Percentiles rank a stretch among this genome's conserved stretches.
Conservation (phyloP, 2,329 filamentous ascomycete species). For the Colletotrichum sp. region DNA sequence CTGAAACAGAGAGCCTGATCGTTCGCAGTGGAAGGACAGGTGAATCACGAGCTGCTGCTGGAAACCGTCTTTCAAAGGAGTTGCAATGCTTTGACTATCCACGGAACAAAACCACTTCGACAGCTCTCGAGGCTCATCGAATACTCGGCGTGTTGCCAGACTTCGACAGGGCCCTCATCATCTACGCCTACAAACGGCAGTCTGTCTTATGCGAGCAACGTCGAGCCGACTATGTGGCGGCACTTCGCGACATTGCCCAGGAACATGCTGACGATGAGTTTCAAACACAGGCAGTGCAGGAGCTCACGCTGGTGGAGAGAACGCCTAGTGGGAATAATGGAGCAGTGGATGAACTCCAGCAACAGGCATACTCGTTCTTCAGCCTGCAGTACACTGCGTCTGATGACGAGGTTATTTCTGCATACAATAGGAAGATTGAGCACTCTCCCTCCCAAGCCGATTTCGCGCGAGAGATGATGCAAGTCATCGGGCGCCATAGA, state of each 20-base stretch:
- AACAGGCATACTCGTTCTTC: slow-evolving; percentile 16
- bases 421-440: slow-evolving; percentile 24
- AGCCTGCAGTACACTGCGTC: slow-evolving; percentile 11
- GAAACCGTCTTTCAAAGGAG: slow-evolving; percentile 1
- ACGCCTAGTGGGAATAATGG: neutral
- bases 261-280: slow-evolving; percentile 15
- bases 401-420: slow-evolving; percentile 24
- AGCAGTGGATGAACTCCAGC: slow-evolving; percentile 9
- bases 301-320: slow-evolving; percentile 14
- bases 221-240: slow-evolving; percentile 3
- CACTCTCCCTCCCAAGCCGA: slow-evolving; percentile 25
- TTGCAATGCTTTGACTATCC: slow-evolving; percentile 21
- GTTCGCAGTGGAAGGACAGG: slow-evolving; percentile 24
- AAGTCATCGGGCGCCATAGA: slow-evolving; percentile 24
- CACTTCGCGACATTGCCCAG: slow-evolving; percentile 8
- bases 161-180: slow-evolving; percentile 13
- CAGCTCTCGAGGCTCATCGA: neutral
- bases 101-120: neutral
- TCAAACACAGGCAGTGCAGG: slow-evolving; percentile 10
- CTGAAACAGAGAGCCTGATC: slow-evolving; percentile 51
- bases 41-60: neutral
- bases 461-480: slow-evolving; percentile 22
- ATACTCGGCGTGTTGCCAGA: slow-evolving; percentile 17
- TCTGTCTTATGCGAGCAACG: slow-evolving; percentile 8
- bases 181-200: slow-evolving; percentile 17